These are phyloP conservation scores for Liquidambar formosana DNA, from an alignment of 164 flowering plant genomes.

Conservation along the genomic window DNA sequence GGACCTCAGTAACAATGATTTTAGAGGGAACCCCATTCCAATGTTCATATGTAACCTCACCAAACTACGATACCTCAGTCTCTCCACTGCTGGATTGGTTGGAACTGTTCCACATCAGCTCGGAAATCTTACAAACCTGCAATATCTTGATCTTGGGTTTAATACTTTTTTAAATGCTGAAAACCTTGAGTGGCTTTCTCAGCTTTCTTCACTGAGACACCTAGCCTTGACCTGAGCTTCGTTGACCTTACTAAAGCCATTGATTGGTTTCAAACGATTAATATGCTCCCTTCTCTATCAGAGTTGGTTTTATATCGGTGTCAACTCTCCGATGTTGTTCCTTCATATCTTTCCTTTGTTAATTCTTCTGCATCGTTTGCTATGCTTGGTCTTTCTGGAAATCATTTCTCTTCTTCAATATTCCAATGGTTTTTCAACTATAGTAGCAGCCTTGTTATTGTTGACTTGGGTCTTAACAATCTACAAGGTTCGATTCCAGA, in stretches of 20 bases:
- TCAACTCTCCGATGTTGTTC: background rate
- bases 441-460: background rate
- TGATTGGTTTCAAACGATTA: no score
- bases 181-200: conserved; percentile 15
- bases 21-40: conserved; percentile 28
- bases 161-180: background rate
- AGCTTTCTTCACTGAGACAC: conserved; percentile 13
- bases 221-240: no score
- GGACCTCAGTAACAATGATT: no score
- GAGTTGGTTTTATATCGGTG: conserved; percentile 6
- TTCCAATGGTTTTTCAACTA: conserved; percentile 10
- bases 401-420: background rate
- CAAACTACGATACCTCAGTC: conserved; percentile 22
- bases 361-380: background rate
- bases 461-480: background rate
- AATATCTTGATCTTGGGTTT: no score
- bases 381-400: background rate
- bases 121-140: no score
- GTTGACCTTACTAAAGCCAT: no score
- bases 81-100: no score
- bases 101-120: no score
- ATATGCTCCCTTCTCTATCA: no score
- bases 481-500: conserved; percentile 14
- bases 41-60: conserved; percentile 23
- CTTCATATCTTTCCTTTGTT: background rate